Evolutionary conservation across 1,284 basidiomycete species (phyloP).

Genomic region (Rhodotorula sp.): DNA sequence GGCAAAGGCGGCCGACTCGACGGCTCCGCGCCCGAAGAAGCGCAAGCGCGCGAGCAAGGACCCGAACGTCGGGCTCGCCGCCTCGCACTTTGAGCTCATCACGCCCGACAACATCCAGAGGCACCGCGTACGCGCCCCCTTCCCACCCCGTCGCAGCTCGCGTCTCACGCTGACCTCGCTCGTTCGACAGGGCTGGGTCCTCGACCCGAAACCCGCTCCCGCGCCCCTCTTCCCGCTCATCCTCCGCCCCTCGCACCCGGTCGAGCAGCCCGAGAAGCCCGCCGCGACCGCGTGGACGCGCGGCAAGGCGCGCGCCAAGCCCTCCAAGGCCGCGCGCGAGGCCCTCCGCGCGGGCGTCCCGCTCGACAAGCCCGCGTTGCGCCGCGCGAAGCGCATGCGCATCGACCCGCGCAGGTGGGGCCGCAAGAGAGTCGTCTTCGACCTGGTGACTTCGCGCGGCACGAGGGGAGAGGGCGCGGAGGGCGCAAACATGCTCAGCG

Average conservation of each 20-base stretch:
- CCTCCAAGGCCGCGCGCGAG: conserved; percentile 24
- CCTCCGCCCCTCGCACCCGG: conserved; percentile 35
- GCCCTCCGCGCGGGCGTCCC: conserved; percentile 6
- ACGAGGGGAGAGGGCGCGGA: not conserved
- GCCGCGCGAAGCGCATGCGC: conserved; percentile 28
- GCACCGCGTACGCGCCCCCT: conserved; percentile 23
- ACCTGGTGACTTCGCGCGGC: not conserved
- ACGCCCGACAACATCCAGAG: conserved; percentile 30
- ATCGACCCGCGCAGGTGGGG: conserved; percentile 40
- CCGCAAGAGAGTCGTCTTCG: conserved; percentile 25
- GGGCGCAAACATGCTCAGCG: not conserved
- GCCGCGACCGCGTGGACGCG: conserved; percentile 38
- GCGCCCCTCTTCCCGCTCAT: conserved; percentile 37
- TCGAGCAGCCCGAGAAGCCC: conserved; percentile 20
- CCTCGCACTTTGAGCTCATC: conserved; percentile 35
- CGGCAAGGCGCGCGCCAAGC: conserved; percentile 23
- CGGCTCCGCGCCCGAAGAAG: conserved; percentile 26
- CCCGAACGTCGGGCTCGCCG: conserved; percentile 22
- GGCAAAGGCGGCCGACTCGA: not conserved
- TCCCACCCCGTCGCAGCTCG: no score
- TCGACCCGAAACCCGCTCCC: conserved; percentile 29
- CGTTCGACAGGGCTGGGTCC: conserved; percentile 34
- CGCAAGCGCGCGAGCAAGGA: conserved; percentile 26
- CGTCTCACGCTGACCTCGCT: not conserved
- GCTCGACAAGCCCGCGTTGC: conserved; percentile 5